phyloP scores from a whole-genome alignment of 352 stramenopile genomes.

The Peronospora destructor region DNA sequence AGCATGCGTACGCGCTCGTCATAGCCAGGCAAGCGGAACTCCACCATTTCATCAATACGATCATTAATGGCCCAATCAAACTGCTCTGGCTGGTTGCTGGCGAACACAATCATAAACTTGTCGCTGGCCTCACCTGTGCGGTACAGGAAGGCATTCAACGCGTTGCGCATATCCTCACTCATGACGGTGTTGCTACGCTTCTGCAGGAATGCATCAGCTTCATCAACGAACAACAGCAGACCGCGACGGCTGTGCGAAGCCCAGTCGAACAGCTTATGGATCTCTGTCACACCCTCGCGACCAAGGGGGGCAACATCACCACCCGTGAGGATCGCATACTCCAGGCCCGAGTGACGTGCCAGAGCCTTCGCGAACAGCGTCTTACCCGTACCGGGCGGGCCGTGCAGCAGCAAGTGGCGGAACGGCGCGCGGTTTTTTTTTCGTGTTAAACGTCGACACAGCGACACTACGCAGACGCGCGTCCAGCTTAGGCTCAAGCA shows the following conservation, averaged over 20 bases:
- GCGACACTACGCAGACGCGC: conserved; percentile 92
- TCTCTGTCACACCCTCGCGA: conserved; percentile 95
- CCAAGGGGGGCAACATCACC: conserved; percentile 97
- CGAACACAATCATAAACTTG: conserved; percentile 99
- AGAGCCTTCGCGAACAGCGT: conserved; percentile 98
- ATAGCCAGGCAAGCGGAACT: conserved; percentile 91
- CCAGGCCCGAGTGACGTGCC: conserved; percentile 92
- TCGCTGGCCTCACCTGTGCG: conserved; percentile 95
- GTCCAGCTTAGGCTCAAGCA: conserved; percentile 92
- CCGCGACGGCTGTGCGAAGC: conserved; percentile 92
- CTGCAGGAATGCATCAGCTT: conserved; percentile 98
- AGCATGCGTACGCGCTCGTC: conserved; percentile 96
- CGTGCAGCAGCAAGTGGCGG: conserved; percentile 96
- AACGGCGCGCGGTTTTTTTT: conserved; percentile 97
- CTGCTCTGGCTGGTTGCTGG: conserved; percentile 97
- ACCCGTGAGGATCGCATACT: conserved; percentile 98
- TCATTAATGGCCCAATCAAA: conserved; percentile 99
- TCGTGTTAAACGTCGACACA: conserved; percentile 96
- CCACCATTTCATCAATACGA: conserved; percentile 99
- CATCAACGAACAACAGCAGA: conserved; percentile 97
- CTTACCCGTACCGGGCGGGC: conserved; percentile 97
- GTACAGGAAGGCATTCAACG: conserved; percentile 98
- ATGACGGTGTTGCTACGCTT: conserved; percentile 91
- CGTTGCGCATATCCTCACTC: conserved; percentile 97
- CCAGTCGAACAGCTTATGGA: conserved; percentile 99